Evolutionary conservation across 2,329 filamentous ascomycete species (phyloP).

Genomic region (Curvularia lunata): DNA sequence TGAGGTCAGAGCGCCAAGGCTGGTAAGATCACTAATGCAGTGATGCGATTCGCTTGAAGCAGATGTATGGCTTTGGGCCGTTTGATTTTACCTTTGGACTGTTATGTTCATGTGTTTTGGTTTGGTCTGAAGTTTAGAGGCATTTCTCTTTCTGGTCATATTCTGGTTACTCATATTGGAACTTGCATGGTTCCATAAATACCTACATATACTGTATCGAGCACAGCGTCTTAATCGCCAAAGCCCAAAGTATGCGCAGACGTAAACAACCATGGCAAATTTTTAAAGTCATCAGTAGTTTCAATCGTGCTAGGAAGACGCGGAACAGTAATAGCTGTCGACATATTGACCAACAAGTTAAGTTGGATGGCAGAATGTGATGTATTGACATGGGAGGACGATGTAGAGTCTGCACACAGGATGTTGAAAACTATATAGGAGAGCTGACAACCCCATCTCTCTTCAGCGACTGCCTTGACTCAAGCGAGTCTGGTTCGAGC

Average conservation of each 20-base stretch:
- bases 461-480: background rate
- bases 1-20: conserved; percentile 41
- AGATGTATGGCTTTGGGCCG: background rate
- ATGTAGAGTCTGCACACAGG: background rate
- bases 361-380: background rate
- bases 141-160: background rate
- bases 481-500: background rate
- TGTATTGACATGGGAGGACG: background rate
- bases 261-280: background rate
- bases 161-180: background rate
- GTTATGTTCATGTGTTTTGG: background rate
- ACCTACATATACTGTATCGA: background rate
- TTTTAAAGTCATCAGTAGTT: background rate
- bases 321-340: background rate
- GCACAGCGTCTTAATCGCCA: background rate
- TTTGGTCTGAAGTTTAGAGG: background rate
- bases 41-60: background rate
- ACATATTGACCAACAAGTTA: background rate
- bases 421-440: background rate
- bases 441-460: background rate
- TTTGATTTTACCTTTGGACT: no score
- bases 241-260: background rate
- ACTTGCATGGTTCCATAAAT: background rate
- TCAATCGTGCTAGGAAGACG: background rate
- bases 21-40: conserved; percentile 19